Base-by-base conservation (phyloP, 768 basidiomycete species). In the Sutorius australiensis region DNA sequence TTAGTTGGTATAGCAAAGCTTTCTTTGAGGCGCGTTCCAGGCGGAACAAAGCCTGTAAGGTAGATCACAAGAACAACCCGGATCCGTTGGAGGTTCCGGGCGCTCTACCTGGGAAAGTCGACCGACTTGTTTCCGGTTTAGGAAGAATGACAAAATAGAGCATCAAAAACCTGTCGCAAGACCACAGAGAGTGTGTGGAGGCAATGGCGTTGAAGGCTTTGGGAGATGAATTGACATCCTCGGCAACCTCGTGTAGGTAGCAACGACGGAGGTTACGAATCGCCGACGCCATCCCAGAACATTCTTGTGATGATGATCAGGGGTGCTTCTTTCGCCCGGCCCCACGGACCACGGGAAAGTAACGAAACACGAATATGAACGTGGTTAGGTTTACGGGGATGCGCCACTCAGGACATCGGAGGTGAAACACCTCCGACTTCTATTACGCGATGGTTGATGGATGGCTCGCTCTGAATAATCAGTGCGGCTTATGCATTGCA, bases 341-440 rank as follows among this genome's bases (percentile, higher is more conserved):
- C 45, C 38, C n/a, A 17, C 36, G 36, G n/a, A 0, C n/a, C 31
- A 21, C 39, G 45, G 43, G 33, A 50, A 40, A 30, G 17, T 12
- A 43, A 28, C 37, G 43, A 48, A 38, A 49, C 21, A 19, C n/a
- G 14, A 46, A 42, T 9, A 27, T 10, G 14, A 54, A 42, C 12
- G 31, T 11, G 1, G n/a, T 17, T 37, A 7, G 10, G 30, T 14
- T 19, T 30, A 41, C 31, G 14, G 13, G n/a, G 14, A 9, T 32
- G n/a, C 6, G 16, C 44, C 33, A 19, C 33, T 43, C 53, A 61
- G 56, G 53, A 36, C 32, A 53, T 57, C 63, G 65, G 65, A 47
- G 61, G 61, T 56, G 17, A 45, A 54, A 60, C 39, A 37, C 17
- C 63, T 55, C 65, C 65, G 65, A 66, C 64, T 53, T 51, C 36